Evolutionary conservation across 2,329 filamentous ascomycete genomes (phyloP).

Genomic region (Claviceps pusilla): DNA sequence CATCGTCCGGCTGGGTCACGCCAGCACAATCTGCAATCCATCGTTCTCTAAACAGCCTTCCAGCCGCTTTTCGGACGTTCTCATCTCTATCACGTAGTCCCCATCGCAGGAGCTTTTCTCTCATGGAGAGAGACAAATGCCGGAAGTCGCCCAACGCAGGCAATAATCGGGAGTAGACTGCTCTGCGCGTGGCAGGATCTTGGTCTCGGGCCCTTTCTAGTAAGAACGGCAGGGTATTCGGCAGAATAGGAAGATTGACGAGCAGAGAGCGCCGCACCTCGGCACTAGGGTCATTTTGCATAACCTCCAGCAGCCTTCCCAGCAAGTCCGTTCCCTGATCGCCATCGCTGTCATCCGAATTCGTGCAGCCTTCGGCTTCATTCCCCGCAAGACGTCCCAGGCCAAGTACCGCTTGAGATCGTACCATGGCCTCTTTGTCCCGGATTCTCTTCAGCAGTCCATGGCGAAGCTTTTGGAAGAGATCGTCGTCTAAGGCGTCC

Average conservation of each 20-base stretch:
- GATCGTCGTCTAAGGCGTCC: slow-evolving; percentile 78
- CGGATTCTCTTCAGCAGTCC: slow-evolving; percentile 72
- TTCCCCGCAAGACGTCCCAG: slow-evolving; percentile 74
- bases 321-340: slow-evolving; percentile 53
- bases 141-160: slow-evolving; percentile 88
- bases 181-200: slow-evolving; percentile 68
- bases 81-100: slow-evolving; percentile 88
- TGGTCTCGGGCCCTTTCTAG: slow-evolving; percentile 83
- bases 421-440: slow-evolving; percentile 86
- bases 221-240: slow-evolving; percentile 68
- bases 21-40: slow-evolving; percentile 95
- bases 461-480: slow-evolving; percentile 69
- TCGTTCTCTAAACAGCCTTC: slow-evolving; percentile 78
- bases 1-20: slow-evolving; percentile 42
- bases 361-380: slow-evolving; percentile 53
- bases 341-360: slow-evolving; percentile 55
- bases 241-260: slow-evolving; percentile 76
- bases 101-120: slow-evolving; percentile 91
- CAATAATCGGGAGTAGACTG: slow-evolving; percentile 74
- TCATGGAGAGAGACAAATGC: slow-evolving; percentile 80
- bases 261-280: slow-evolving; percentile 82
- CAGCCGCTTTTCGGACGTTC: slow-evolving; percentile 80
- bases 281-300: slow-evolving; percentile 87
- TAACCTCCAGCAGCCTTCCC: slow-evolving; percentile 69
- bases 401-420: slow-evolving; percentile 81